phyloP scores from a whole-genome alignment of 1,284 basidiomycete genomes.

The Gymnopus androsaceus region DNA sequence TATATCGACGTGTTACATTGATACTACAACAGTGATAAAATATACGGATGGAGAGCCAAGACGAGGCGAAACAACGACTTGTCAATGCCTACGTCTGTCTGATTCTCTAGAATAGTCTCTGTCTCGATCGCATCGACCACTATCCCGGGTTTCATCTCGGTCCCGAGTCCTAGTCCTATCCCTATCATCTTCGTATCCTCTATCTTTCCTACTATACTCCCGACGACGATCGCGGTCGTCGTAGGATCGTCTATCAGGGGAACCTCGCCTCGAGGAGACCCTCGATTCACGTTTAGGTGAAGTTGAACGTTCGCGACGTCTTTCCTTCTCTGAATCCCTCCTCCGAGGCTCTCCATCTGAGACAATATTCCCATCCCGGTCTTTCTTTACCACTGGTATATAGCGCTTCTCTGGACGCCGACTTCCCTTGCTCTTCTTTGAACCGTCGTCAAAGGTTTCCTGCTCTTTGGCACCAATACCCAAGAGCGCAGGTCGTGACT shows the following conservation, averaged over 20 bases:
- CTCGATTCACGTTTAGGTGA: constrained; percentile 27
- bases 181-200: constrained; percentile 31
- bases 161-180: constrained; percentile 24
- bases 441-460: constrained; percentile 67
- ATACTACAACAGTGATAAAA: too few relatives aligned
- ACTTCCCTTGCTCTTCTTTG: constrained; percentile 39
- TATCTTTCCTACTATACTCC: constrained; percentile 21
- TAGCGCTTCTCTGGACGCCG: constrained; percentile 69
- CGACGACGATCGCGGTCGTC: constrained; percentile 29
- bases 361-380: constrained; percentile 38
- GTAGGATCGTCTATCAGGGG: constrained; percentile 32
- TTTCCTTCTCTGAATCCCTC: constrained; percentile 27
- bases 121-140: constrained; percentile 27
- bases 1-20: too few relatives aligned
- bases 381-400: constrained; percentile 72
- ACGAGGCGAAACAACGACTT: background rate
- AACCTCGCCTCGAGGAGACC: constrained; percentile 29
- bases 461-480: constrained; percentile 91
- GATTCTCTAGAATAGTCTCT: constrained; percentile 16
- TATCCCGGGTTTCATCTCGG: constrained; percentile 29
- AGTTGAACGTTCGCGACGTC: constrained; percentile 24
- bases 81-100: constrained; percentile 1
- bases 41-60: too few relatives aligned
- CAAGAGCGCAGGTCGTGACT: constrained; percentile 77
- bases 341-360: constrained; percentile 19